Percentiles rank a stretch among this genome's conserved stretches.
Evolutionary conservation across 345 rosid species (phyloP).

Genomic region (Dipteronia dyeriana): DNA sequence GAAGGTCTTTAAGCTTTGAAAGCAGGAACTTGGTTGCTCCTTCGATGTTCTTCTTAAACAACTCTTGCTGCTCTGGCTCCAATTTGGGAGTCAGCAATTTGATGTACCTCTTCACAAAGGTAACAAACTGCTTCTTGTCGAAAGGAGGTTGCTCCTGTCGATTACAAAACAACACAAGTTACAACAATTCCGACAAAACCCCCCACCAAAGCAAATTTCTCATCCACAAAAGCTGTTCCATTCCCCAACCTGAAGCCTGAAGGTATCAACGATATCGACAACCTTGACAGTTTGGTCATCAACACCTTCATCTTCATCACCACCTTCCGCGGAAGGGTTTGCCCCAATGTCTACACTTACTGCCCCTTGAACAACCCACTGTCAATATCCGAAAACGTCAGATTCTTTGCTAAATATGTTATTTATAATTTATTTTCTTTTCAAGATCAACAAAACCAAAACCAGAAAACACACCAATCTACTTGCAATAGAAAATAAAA

Average conservation of each 20-base stretch:
- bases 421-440: neutral
- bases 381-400: neutral
- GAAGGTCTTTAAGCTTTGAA: slow-evolving; percentile 79
- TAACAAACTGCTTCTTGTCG: slow-evolving; percentile 80
- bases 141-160: slow-evolving; percentile 90
- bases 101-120: slow-evolving; percentile 70
- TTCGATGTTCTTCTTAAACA: slow-evolving; percentile 82
- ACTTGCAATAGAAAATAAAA: too few species aligned
- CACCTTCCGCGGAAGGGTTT: slow-evolving; percentile 95
- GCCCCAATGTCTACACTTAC: slow-evolving; percentile 86
- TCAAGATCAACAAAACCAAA: neutral
- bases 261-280: slow-evolving; percentile 94
- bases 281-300: slow-evolving; percentile 77
- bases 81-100: slow-evolving; percentile 69
- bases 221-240: neutral
- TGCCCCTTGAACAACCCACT: slow-evolving; percentile 94
- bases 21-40: slow-evolving; percentile 87
- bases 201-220: neutral
- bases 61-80: slow-evolving; percentile 48
- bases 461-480: neutral
- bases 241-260: slow-evolving; percentile 84
- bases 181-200: neutral
- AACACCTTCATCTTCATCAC: slow-evolving; percentile 79
- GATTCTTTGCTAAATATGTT: neutral
- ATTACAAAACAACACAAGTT: neutral